phyloP scores from a whole-genome alignment of 202 grass and related monocot species.

The Zizania palustris region DNA sequence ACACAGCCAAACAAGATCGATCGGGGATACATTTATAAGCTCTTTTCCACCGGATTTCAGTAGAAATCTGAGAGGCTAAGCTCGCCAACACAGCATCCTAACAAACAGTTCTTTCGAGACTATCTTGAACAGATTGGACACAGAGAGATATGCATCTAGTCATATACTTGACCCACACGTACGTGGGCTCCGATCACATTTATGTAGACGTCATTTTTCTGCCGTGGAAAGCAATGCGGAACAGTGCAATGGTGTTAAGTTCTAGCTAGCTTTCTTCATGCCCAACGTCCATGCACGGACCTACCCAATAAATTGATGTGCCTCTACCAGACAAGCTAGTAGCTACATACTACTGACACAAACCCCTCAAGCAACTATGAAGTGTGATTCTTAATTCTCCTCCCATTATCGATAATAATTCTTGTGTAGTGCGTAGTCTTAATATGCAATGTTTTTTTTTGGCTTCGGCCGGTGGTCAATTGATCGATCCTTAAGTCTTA shows the following conservation, averaged over 20 bases:
- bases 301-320: neutral
- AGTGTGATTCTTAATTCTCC: neutral
- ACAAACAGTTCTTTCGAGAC: neutral
- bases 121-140: neutral
- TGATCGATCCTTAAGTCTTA: neutral
- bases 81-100: no score
- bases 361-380: neutral
- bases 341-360: neutral
- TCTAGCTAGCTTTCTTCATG: neutral
- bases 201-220: neutral
- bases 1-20: no score
- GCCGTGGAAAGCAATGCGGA: neutral
- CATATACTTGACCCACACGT: neutral
- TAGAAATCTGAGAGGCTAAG: no score
- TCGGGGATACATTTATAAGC: no score
- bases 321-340: neutral
- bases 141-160: neutral
- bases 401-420: neutral
- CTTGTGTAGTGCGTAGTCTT: neutral
- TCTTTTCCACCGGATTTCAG: no score
- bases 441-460: neutral
- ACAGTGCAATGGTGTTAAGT: neutral
- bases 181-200: neutral
- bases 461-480: neutral
- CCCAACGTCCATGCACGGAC: slow-evolving; percentile 8